Evolutionary conservation across 2,329 filamentous ascomycete genomes (phyloP).

Genomic region (Colletotrichum incanum): DNA sequence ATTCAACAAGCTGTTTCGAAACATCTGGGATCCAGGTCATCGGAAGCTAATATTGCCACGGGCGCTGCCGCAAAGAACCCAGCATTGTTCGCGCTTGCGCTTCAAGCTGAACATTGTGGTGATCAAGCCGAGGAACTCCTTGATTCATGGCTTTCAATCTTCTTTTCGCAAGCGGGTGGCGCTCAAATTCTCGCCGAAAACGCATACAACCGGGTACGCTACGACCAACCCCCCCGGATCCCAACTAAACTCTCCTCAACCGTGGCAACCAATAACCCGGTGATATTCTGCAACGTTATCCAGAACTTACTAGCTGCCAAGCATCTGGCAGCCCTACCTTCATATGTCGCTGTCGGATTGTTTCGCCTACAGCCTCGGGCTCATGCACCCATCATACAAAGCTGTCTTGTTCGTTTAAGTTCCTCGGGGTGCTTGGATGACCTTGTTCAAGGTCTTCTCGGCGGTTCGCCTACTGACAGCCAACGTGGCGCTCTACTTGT

Average conservation of each 20-base stretch:
- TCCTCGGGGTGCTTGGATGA: neutral
- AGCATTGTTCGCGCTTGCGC: conserved; percentile 19
- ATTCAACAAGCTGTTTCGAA: neutral
- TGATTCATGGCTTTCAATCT: conserved; percentile 4
- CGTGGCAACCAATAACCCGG: neutral
- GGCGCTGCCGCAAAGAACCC: neutral
- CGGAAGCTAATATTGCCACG: neutral
- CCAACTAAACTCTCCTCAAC: no score
- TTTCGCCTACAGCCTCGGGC: neutral
- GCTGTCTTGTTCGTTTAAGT: conserved; percentile 2
- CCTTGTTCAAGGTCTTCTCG: conserved; percentile 5
- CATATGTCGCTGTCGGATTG: neutral
- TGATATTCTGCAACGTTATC: neutral
- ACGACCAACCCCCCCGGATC: accelerated
- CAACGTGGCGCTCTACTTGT: conserved; percentile 18
- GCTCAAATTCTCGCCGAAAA: neutral
- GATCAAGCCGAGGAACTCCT: conserved; percentile 14
- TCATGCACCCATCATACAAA: neutral
- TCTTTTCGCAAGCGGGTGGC: neutral
- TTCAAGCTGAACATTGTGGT: conserved; percentile 2
- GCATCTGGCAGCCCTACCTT: neutral
- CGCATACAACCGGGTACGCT: neutral
- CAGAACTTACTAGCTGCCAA: conserved; percentile 16
- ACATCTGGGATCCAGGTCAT: neutral
- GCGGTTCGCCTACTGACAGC: neutral